phyloP scores from a whole-genome alignment of 164 flowering plant species.

The Cinnamomum chago region DNA sequence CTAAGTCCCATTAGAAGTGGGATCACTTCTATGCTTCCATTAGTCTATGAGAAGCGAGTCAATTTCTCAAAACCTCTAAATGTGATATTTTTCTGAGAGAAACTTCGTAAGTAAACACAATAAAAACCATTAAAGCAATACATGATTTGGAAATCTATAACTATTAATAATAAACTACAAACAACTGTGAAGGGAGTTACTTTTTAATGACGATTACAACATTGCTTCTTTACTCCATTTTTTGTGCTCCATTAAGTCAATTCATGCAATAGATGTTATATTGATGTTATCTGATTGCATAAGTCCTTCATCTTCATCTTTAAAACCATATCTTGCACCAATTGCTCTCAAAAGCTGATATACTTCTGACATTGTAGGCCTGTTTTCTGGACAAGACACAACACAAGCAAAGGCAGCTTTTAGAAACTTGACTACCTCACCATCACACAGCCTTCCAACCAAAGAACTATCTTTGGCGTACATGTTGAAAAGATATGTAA shows the following conservation, averaged over 20 bases:
- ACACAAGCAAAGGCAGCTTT: conserved; percentile 64
- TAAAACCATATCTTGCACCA: conserved; percentile 53
- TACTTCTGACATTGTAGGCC: conserved; percentile 73
- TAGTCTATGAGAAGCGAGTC: no score
- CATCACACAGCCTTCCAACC: conserved; percentile 42
- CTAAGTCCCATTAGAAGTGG: no score
- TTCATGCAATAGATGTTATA: not conserved
- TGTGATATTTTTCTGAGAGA: no score
- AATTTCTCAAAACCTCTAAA: no score
- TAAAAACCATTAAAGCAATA: no score
- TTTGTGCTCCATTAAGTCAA: conserved; percentile 12
- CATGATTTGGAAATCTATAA: no score
- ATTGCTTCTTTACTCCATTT: not conserved
- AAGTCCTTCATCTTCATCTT: conserved; percentile 25
- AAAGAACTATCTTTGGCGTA: conserved; percentile 46
- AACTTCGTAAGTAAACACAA: no score
- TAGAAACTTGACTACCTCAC: conserved; percentile 52
- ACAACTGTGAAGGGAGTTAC: no score
- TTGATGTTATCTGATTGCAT: not conserved
- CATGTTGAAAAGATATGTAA: conserved; percentile 28
- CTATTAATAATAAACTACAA: no score
- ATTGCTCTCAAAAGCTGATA: conserved; percentile 63
- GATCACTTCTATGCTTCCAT: no score
- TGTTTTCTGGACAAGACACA: conserved; percentile 39
- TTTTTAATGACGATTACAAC: no score